phyloP scores from a whole-genome alignment of 2,329 filamentous ascomycete genomes.

The Raffaelea ambrosiae region DNA sequence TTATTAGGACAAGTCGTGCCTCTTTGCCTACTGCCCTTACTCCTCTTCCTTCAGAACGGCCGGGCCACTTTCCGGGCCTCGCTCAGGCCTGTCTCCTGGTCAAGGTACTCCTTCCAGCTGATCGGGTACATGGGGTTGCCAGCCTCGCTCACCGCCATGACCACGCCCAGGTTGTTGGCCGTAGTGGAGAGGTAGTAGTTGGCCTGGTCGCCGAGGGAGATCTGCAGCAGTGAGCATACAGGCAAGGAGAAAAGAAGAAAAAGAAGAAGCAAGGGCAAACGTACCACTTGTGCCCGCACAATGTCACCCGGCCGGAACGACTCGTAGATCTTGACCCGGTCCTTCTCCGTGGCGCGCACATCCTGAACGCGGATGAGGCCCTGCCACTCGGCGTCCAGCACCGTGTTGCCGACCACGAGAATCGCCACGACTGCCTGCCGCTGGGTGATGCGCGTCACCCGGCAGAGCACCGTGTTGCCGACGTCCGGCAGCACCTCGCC shows the following conservation, averaged over 20 bases:
- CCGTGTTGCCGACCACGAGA: constrained; percentile 66
- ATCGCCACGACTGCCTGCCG: constrained; percentile 82
- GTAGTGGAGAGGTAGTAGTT: constrained; percentile 95
- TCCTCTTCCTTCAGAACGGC: constrained; percentile 55
- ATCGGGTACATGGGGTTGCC: constrained; percentile 89
- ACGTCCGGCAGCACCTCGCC: constrained; percentile 72
- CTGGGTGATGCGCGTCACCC: constrained; percentile 76
- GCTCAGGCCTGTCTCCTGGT: constrained; percentile 65
- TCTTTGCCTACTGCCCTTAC: too few species aligned
- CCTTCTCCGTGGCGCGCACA: constrained; percentile 90
- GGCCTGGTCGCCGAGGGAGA: constrained; percentile 84
- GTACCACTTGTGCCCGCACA: constrained; percentile 73
- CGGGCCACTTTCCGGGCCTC: constrained; percentile 91
- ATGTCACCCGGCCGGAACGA: constrained; percentile 90
- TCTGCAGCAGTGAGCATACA: constrained; percentile 43
- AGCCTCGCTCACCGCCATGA: constrained; percentile 81
- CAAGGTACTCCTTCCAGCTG: constrained; percentile 91
- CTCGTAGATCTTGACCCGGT: constrained; percentile 84
- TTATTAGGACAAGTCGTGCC: too few species aligned
- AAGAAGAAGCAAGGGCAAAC: constrained; percentile 20
- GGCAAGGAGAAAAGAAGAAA: not conserved
- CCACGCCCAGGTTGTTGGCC: constrained; percentile 83
- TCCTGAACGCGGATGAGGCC: constrained; percentile 83
- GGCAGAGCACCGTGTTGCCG: constrained; percentile 69
- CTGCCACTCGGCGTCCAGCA: constrained; percentile 73